Conservation (phyloP, 768 basidiomycete genomes). For the Stropharia rugosoannulata region DNA sequence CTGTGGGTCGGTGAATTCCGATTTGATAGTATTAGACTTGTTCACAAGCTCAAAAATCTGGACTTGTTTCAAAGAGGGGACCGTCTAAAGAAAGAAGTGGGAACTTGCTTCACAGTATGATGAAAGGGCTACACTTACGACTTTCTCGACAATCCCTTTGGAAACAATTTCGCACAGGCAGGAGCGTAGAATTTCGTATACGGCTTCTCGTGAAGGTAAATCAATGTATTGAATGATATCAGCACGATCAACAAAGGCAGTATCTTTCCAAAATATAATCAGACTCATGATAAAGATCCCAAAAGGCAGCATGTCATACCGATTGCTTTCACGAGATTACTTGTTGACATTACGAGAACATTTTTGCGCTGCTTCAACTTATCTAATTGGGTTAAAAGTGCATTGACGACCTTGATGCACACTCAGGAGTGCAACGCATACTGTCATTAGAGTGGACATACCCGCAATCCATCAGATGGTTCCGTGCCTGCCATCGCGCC, state of each 20-base stretch:
- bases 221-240: conserved; percentile 96
- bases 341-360: conserved; percentile 94
- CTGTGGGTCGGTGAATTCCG: conserved; percentile 30
- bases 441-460: conserved; percentile 31
- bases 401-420: conserved; percentile 84
- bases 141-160: conserved; percentile 64
- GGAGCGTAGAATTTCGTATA: conserved; percentile 88
- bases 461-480: conserved; percentile 90
- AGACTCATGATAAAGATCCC: not conserved
- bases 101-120: not conserved
- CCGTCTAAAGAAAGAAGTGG: conserved; percentile 37
- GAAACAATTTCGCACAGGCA: conserved; percentile 79
- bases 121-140: conserved; percentile 43
- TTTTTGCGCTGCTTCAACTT: conserved; percentile 93
- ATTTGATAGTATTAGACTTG: conserved; percentile 21
- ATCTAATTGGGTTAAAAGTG: conserved; percentile 94
- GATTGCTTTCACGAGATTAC: conserved; percentile 92
- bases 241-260: conserved; percentile 94
- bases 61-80: conserved; percentile 64
- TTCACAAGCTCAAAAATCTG: conserved; percentile 51
- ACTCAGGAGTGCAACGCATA: not conserved
- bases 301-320: conserved; percentile 43
- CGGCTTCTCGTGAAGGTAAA: conserved; percentile 84
- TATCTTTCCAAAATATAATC: conserved; percentile 49
- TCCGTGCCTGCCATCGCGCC: conserved; percentile 95